These are phyloP conservation scores for Plasmopara muralis DNA, from an alignment of 352 stramenopile genomes.

Conservation along the genomic window DNA sequence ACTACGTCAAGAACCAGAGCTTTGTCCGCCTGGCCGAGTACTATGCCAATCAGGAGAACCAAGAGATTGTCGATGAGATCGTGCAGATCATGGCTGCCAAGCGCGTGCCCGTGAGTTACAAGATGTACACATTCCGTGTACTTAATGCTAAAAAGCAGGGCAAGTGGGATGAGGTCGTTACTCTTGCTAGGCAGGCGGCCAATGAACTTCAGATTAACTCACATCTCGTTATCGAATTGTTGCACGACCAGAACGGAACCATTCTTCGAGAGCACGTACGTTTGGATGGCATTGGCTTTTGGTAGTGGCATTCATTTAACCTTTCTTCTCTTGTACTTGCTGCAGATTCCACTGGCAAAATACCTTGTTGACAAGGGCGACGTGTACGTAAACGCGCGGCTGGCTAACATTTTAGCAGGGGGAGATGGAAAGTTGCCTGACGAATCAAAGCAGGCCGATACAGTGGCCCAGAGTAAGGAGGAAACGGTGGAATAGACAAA, in stretches of 20 bases:
- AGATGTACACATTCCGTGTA: slow-evolving; percentile 72
- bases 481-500: slow-evolving; percentile 15
- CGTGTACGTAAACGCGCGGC: slow-evolving; percentile 54
- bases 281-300: background rate
- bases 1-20: slow-evolving; percentile 77
- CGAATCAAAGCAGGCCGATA: slow-evolving; percentile 12
- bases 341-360: slow-evolving; percentile 60
- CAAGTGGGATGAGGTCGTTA: slow-evolving; percentile 52
- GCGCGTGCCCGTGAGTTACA: slow-evolving; percentile 46
- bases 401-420: slow-evolving; percentile 52
- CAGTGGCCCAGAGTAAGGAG: slow-evolving; percentile 9
- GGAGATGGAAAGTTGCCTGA: slow-evolving; percentile 25
- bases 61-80: slow-evolving; percentile 58
- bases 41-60: slow-evolving; percentile 45
- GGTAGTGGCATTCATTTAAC: background rate
- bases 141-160: slow-evolving; percentile 56
- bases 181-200: slow-evolving; percentile 58
- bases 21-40: slow-evolving; percentile 67
- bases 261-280: slow-evolving; percentile 50
- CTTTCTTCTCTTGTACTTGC: slow-evolving; percentile 2
- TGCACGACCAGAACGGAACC: slow-evolving; percentile 55
- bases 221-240: slow-evolving; percentile 60
- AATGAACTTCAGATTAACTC: slow-evolving; percentile 71
- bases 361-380: slow-evolving; percentile 79
- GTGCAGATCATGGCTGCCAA: slow-evolving; percentile 41